These are phyloP conservation scores for Trichoderma virens DNA, from an alignment of 495 filamentous ascomycete genomes.

Conservation along the genomic window DNA sequence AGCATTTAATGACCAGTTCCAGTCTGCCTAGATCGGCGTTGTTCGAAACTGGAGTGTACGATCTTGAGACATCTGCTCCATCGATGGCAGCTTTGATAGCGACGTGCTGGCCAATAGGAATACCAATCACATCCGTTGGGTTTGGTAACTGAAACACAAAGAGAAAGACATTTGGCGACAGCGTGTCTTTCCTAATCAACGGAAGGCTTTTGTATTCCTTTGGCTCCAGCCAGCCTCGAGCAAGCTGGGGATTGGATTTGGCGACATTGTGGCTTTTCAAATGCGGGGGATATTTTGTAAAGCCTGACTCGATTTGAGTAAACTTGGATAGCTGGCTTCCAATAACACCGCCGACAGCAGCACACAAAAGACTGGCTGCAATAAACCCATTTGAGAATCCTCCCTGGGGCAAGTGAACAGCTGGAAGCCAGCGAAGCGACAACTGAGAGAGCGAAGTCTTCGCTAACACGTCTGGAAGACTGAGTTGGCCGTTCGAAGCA, in stretches of 20 bases:
- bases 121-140: not conserved
- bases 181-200: not conserved
- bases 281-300: not conserved
- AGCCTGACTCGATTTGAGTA: not conserved
- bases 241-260: not conserved
- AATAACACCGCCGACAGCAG: not conserved
- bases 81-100: not conserved
- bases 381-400: not conserved
- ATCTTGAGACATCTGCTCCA: not conserved
- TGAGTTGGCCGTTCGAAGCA: not conserved
- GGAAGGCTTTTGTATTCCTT: not conserved
- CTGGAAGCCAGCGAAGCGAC: not conserved
- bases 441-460: not conserved
- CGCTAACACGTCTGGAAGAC: not conserved
- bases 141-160: not conserved
- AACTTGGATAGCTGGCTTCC: not conserved
- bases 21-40: not conserved
- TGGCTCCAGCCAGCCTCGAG: not conserved
- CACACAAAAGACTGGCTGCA: not conserved
- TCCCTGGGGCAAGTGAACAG: not conserved
- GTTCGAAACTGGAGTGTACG: not conserved
- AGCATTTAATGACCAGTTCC: not conserved
- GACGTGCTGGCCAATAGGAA: not conserved
- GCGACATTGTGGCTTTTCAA: not conserved
- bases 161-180: not conserved